Conservation (phyloP, 2,329 filamentous ascomycete species). For the Fusarium mexicanum region DNA sequence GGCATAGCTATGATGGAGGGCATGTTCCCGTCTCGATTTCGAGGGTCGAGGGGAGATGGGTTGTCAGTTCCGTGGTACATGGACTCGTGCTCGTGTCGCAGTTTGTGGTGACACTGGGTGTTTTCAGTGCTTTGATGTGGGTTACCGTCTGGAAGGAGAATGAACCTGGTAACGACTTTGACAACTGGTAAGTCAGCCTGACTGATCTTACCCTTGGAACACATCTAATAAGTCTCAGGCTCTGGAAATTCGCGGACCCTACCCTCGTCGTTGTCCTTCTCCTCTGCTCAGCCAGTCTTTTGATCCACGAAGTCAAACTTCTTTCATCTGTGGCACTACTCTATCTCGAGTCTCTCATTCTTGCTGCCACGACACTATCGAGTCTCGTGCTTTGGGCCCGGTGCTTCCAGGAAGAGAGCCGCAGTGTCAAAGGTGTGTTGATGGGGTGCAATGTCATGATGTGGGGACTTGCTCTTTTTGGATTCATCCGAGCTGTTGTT, state of each 20-base stretch:
- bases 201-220: fast-evolving
- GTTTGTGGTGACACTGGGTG: slow-evolving; percentile 34
- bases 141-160: slow-evolving; percentile 41
- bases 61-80: slow-evolving; percentile 39
- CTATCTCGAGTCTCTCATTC: slow-evolving; percentile 42
- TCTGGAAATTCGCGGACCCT: slow-evolving; percentile 41
- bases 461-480: slow-evolving; percentile 42
- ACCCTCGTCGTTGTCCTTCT: slow-evolving; percentile 31
- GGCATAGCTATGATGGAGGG: not conserved
- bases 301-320: slow-evolving; percentile 40
- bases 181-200: slow-evolving; percentile 35
- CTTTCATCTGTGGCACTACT: slow-evolving; percentile 43
- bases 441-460: slow-evolving; percentile 43
- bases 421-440: slow-evolving; percentile 39
- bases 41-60: slow-evolving; percentile 19
- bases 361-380: slow-evolving; percentile 32
- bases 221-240: slow-evolving; percentile 28
- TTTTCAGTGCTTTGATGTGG: slow-evolving; percentile 43
- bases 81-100: slow-evolving; percentile 43
- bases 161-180: slow-evolving; percentile 36
- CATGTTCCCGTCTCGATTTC: slow-evolving; percentile 3
- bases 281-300: slow-evolving; percentile 36
- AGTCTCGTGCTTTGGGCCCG: slow-evolving; percentile 36
- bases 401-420: slow-evolving; percentile 37
- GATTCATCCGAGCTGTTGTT: slow-evolving; percentile 43